These are phyloP conservation scores for Pleomassaria siparia DNA, from an alignment of 2,329 filamentous ascomycete genomes.

Conservation along the genomic window DNA sequence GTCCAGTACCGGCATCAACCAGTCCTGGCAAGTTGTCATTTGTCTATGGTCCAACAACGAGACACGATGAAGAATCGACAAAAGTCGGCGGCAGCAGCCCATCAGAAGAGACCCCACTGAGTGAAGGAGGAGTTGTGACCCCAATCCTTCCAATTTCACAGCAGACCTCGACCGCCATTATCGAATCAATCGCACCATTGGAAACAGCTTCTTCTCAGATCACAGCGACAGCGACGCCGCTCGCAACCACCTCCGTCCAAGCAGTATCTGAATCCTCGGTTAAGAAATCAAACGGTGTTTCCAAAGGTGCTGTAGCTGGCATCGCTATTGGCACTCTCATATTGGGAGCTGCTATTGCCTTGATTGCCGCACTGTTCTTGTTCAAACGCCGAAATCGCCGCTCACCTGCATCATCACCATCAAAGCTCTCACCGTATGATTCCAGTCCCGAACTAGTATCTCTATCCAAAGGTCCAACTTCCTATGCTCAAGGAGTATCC, in stretches of 20 bases:
- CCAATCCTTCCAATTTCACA: no score
- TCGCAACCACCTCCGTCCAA: background rate
- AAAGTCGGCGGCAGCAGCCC: background rate
- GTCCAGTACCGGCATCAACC: background rate
- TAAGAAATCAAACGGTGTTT: slow-evolving; percentile 7
- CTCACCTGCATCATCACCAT: background rate
- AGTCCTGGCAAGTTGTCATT: background rate
- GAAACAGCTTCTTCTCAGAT: background rate
- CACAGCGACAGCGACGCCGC: background rate
- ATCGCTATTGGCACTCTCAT: slow-evolving; percentile 21
- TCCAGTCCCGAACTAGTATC: slow-evolving; percentile 29
- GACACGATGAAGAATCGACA: background rate
- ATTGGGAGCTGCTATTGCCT: slow-evolving; percentile 31
- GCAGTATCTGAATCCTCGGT: background rate
- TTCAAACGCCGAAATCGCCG: slow-evolving; percentile 28
- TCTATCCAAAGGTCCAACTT: slow-evolving; percentile 21
- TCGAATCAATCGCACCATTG: background rate
- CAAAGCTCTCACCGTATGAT: slow-evolving; percentile 15
- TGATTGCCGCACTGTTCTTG: slow-evolving; percentile 28
- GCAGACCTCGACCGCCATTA: background rate
- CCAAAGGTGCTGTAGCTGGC: slow-evolving; percentile 11
- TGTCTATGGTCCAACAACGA: background rate
- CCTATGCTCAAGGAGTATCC: slow-evolving; percentile 30
- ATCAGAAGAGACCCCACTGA: background rate
- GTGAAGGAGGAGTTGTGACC: background rate